These are phyloP conservation scores for Podaxis sp. DNA, from an alignment of 768 basidiomycete genomes.

Conservation along the genomic window DNA sequence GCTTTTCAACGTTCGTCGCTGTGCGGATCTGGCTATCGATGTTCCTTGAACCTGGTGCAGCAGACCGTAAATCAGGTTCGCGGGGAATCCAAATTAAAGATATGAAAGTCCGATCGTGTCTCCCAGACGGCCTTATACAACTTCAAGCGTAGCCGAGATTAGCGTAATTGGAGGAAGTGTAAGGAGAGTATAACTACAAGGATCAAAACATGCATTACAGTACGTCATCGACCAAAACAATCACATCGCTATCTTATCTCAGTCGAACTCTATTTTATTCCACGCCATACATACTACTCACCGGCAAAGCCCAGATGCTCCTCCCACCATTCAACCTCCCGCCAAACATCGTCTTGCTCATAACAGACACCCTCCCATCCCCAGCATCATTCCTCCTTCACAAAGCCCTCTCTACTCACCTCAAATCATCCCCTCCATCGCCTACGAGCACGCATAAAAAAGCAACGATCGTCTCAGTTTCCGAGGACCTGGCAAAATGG, in stretches of 20 bases:
- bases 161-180: too few relatives aligned
- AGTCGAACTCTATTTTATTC: not conserved
- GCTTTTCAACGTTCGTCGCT: too few relatives aligned
- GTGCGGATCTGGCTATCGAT: too few relatives aligned
- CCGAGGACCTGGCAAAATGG: constrained; percentile 58
- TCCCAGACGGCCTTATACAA: too few relatives aligned
- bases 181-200: too few relatives aligned
- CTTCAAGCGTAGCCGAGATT: too few relatives aligned
- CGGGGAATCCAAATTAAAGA: too few relatives aligned
- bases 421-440: constrained; percentile 39
- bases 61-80: too few relatives aligned
- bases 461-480: constrained; percentile 56
- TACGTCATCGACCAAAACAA: not conserved
- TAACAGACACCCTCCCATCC: constrained; percentile 69
- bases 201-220: too few relatives aligned
- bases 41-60: too few relatives aligned
- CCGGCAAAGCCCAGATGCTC: not conserved
- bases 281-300: too few relatives aligned
- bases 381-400: constrained; percentile 76
- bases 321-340: constrained; percentile 53
- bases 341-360: constrained; percentile 50
- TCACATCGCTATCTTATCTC: not conserved
- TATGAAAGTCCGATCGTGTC: too few relatives aligned
- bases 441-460: constrained; percentile 10
- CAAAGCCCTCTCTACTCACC: constrained; percentile 44